A percentile compares a stretch with the other conserved stretches of the same genome.
Evolutionary conservation across 2,329 filamentous ascomycete species (phyloP).

Genomic region (Cryphonectria nitschkei): DNA sequence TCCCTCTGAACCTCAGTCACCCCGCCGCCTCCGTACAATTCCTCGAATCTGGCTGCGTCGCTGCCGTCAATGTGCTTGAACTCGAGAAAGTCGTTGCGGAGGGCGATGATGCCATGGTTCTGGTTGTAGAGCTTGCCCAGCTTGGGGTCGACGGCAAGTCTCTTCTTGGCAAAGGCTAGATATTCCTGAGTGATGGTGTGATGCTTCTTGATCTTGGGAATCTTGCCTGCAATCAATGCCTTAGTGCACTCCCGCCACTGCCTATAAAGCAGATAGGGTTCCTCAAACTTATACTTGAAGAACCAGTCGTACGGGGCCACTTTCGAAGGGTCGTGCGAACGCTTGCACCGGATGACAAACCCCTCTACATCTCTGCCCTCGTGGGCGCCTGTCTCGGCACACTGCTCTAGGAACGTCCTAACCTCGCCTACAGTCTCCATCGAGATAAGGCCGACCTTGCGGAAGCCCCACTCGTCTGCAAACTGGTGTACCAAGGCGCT

Average conservation of each 20-base stretch:
- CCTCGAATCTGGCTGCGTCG: conserved; percentile 81
- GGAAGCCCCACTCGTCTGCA: conserved; percentile 91
- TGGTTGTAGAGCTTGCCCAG: conserved; percentile 74
- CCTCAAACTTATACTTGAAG: conserved; percentile 99
- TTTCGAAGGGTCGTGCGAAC: conserved; percentile 52
- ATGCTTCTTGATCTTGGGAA: conserved; percentile 84
- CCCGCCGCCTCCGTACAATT: conserved; percentile 53
- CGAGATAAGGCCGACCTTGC: conserved; percentile 79
- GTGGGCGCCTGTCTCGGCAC: conserved; percentile 87
- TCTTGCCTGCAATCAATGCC: conserved; percentile 74
- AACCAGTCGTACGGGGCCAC: conserved; percentile 87
- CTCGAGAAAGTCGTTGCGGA: conserved; percentile 85
- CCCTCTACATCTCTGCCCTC: conserved; percentile 93
- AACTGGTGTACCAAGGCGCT: conserved; percentile 84
- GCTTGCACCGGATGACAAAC: conserved; percentile 91
- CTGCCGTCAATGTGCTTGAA: conserved; percentile 84
- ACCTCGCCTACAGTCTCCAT: conserved; percentile 76
- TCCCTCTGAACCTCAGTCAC: conserved; percentile 64
- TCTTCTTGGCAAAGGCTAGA: conserved; percentile 75
- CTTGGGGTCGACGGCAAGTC: conserved; percentile 69
- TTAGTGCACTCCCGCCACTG: conserved; percentile 99
- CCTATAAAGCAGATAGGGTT: conserved; percentile 97
- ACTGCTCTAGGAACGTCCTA: conserved; percentile 78
- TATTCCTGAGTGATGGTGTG: conserved; percentile 89
- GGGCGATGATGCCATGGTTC: conserved; percentile 93